Percentiles rank a stretch among this genome's conserved stretches.
phyloP scores from a whole-genome alignment of 257 asterid genomes.

The Asclepias syriaca region DNA sequence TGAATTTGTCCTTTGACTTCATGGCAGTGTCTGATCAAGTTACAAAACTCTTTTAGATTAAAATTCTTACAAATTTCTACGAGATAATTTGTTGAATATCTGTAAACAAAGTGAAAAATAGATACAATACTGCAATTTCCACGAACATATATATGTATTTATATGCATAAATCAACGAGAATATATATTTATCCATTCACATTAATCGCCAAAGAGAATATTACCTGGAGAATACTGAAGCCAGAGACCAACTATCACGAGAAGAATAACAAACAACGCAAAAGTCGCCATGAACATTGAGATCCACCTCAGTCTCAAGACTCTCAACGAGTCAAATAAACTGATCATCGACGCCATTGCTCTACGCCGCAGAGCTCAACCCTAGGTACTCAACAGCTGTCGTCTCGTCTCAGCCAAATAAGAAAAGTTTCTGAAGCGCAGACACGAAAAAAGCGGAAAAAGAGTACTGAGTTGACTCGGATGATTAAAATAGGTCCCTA shows the following conservation, averaged over 20 bases:
- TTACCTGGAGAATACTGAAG: slow-evolving; percentile 6
- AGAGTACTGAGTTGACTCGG: slow-evolving; percentile 7
- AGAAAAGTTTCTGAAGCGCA: background rate
- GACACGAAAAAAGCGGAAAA: background rate
- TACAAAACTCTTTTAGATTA: background rate
- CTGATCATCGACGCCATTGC: slow-evolving; percentile 5
- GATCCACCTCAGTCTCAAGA: slow-evolving; percentile 1
- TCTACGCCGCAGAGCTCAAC: background rate
- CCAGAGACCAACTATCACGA: background rate
- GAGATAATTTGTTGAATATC: background rate
- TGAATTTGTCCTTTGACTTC: slow-evolving; percentile 2
- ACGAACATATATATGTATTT: too few species aligned
- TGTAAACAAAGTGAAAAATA: background rate
- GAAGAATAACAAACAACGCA: slow-evolving; percentile 12
- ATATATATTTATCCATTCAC: background rate
- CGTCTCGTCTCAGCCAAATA: background rate
- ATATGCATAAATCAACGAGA: background rate
- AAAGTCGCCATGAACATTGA: slow-evolving; percentile 2
- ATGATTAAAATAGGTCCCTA: background rate
- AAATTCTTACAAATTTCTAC: background rate
- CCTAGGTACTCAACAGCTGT: background rate
- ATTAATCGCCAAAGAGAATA: background rate
- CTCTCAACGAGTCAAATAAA: slow-evolving; percentile 2
- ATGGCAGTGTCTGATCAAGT: slow-evolving; percentile 5
- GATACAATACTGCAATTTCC: background rate